phyloP scores from a whole-genome alignment of 495 filamentous ascomycete genomes.

The Talaromyces nanjingensis region DNA sequence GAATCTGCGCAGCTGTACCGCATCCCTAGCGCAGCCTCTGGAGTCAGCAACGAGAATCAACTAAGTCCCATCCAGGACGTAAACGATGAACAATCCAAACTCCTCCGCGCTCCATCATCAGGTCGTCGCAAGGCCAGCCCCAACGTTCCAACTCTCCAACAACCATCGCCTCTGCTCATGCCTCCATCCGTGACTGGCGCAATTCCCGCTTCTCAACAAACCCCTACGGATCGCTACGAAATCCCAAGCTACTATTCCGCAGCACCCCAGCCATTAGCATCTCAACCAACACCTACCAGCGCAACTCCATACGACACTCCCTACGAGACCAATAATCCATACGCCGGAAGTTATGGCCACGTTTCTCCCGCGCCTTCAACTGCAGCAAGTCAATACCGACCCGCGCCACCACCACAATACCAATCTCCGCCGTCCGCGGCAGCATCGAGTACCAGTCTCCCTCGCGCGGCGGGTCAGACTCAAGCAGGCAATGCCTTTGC shows the following conservation, averaged over 20 bases:
- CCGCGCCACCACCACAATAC: slow-evolving; percentile 5
- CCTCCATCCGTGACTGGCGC: slow-evolving; percentile 15
- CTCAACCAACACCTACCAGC: background rate
- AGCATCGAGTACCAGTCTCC: background rate
- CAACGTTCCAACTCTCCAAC: background rate
- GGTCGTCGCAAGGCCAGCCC: slow-evolving; percentile 29
- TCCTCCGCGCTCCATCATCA: slow-evolving; percentile 33
- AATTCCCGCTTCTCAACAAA: slow-evolving; percentile 14
- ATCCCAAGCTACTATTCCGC: slow-evolving; percentile 10
- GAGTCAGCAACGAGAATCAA: slow-evolving; percentile 17
- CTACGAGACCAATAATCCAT: slow-evolving; percentile 9
- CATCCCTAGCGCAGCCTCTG: slow-evolving; percentile 17
- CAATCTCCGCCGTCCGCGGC: background rate
- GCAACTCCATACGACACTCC: background rate
- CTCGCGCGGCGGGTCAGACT: background rate
- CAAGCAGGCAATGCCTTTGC: slow-evolving; percentile 2
- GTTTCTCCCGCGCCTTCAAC: background rate
- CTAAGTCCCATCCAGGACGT: slow-evolving; percentile 18
- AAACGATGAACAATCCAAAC: slow-evolving; percentile 14
- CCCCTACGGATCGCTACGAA: slow-evolving; percentile 11
- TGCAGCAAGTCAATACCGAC: background rate
- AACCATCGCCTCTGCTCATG: slow-evolving; percentile 15
- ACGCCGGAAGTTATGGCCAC: background rate
- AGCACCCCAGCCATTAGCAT: background rate
- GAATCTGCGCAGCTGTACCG: slow-evolving; percentile 26